A percentile compares a stretch with the other conserved stretches of the same genome.
phyloP scores from a whole-genome alignment of 345 rosid species.

The Capsella bursapastoris region DNA sequence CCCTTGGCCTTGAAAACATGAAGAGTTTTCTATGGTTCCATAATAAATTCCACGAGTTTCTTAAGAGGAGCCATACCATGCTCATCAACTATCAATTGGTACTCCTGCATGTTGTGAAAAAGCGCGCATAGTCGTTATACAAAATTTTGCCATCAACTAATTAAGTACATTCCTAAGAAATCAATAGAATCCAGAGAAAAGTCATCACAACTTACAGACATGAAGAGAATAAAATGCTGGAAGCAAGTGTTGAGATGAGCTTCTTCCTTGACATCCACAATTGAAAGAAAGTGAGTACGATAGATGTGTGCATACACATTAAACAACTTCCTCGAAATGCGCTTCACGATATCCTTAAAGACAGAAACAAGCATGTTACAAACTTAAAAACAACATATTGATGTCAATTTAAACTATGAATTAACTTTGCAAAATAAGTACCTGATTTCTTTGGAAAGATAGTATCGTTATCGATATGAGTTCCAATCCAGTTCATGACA shows the following conservation, averaged over 20 bases:
- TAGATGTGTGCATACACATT: slow-evolving; percentile 93
- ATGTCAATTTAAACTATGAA: not conserved
- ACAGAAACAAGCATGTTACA: not conserved
- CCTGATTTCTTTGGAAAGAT: slow-evolving; percentile 85
- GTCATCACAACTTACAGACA: slow-evolving; percentile 60
- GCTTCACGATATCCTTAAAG: slow-evolving; percentile 69
- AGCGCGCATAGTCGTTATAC: not conserved
- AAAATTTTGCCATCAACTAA: not conserved
- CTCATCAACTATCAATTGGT: slow-evolving; percentile 13
- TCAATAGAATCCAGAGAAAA: not conserved
- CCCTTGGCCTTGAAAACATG: not conserved
- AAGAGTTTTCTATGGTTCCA: too few species aligned
- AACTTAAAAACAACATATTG: not conserved
- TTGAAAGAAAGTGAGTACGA: slow-evolving; percentile 76
- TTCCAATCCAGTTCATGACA: slow-evolving; percentile 86
- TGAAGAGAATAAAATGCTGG: slow-evolving; percentile 82
- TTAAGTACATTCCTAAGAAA: not conserved
- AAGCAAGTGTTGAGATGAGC: slow-evolving; percentile 97
- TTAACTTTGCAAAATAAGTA: slow-evolving; percentile 39
- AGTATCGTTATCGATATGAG: slow-evolving; percentile 77
- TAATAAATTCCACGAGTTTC: slow-evolving; percentile 11
- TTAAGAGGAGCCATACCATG: slow-evolving; percentile 4
- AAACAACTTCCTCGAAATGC: slow-evolving; percentile 72
- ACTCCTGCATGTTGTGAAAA: slow-evolving; percentile 30
- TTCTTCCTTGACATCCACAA: slow-evolving; percentile 81